A percentile compares a stretch with the other conserved stretches of the same genome.
phyloP scores from a whole-genome alignment of 2,329 filamentous ascomycete genomes.

The Bipolaris oryzae region DNA sequence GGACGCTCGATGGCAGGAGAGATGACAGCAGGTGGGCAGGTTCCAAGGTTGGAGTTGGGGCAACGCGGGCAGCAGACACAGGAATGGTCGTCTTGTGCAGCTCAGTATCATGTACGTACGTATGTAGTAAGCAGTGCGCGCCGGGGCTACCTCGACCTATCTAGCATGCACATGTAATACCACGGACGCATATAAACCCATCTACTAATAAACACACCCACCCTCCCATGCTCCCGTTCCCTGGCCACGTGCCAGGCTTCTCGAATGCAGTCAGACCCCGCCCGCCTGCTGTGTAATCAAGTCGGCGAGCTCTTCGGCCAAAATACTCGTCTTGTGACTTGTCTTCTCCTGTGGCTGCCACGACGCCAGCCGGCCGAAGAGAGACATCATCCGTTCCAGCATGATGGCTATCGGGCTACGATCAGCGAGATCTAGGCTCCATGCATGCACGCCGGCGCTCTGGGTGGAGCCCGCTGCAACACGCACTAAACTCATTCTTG shows the following conservation, averaged over 20 bases:
- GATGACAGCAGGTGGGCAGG: background rate
- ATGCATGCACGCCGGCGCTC: conserved; percentile 13
- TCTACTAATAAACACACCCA: too few species aligned
- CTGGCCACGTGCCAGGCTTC: background rate
- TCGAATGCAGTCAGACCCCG: background rate
- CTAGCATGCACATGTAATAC: too few species aligned
- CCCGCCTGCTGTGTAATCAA: conserved; percentile 3
- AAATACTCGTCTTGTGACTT: conserved; percentile 13
- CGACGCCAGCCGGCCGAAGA: background rate
- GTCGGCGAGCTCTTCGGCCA: background rate
- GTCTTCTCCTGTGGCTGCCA: background rate
- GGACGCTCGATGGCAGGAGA: background rate
- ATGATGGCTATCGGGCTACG: conserved; percentile 9
- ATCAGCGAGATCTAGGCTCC: conserved; percentile 16
- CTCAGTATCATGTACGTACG: background rate
- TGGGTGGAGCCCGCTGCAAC: conserved; percentile 17
- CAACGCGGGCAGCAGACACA: background rate
- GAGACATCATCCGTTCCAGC: conserved; percentile 6
- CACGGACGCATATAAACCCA: too few species aligned
- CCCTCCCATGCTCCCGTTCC: too few species aligned
- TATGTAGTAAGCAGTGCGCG: background rate
- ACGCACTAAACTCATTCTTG: conserved; percentile 3
- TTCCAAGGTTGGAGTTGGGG: background rate
- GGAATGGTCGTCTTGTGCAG: background rate
- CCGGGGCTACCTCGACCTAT: too few species aligned